Conservation (phyloP, 352 stramenopile genomes). For the Pythium brassicae region DNA sequence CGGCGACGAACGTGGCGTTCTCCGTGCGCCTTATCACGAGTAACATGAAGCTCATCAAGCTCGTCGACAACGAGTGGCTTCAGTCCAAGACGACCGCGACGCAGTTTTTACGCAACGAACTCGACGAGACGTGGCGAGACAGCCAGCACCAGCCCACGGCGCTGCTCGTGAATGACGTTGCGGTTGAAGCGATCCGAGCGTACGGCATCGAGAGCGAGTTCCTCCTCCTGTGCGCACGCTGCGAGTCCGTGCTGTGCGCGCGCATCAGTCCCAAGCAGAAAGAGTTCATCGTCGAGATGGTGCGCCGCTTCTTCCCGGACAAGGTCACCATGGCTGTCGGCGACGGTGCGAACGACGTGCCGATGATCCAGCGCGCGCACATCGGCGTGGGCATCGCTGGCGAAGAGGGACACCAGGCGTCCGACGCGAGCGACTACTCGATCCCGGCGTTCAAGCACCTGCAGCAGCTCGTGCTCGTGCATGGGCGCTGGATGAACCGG, state of each 20-base stretch:
- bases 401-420: conserved; percentile 78
- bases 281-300: conserved; percentile 93
- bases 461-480: conserved; percentile 79
- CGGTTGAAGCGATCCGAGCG: conserved; percentile 36
- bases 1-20: conserved; percentile 58
- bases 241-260: conserved; percentile 93
- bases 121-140: conserved; percentile 9
- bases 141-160: conserved; percentile 10
- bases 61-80: conserved; percentile 24
- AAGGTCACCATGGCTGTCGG: conserved; percentile 80
- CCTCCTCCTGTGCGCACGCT: conserved; percentile 60
- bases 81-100: conserved; percentile 15
- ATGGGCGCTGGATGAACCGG: conserved; percentile 78
- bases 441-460: conserved; percentile 86
- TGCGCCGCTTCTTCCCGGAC: conserved; percentile 42
- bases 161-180: conserved; percentile 45
- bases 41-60: conserved; percentile 48
- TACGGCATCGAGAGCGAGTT: conserved; percentile 41
- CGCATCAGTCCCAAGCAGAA: conserved; percentile 97
- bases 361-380: conserved; percentile 87
- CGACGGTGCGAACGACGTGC: conserved; percentile 91
- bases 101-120: conserved; percentile 24
- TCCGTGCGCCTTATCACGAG: conserved; percentile 43
- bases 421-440: conserved; percentile 88
- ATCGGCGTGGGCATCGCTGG: conserved; percentile 61